Evolutionary conservation across 1,284 basidiomycete genomes (phyloP), one percentile per base, ranked within the genome.

Genomic region (Anthracocystis setariae): DNA sequence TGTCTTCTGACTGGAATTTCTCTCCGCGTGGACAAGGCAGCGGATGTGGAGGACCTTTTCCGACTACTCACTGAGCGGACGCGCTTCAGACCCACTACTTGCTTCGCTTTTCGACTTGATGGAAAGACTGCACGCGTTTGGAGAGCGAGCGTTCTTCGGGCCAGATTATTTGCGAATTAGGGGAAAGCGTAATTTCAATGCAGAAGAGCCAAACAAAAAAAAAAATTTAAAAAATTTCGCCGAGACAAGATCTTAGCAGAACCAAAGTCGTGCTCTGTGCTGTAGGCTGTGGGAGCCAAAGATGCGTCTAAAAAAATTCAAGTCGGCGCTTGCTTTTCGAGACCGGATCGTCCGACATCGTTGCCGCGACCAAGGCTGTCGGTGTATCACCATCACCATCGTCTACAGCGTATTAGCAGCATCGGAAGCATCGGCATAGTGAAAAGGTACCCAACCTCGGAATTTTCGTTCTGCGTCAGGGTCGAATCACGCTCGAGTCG

Each of bases 281-380:
- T 12, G 29, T 29, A 12, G 29, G 12, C 29, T 5, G 12, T 29
- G 29, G 29, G 7, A 29, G 29, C 29, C 29, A 29, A 5, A 29
- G 29, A 12, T 29, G 29, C 29, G 40, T 21, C 25, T 24, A 29
- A 60, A 29, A 60, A 48, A 42, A 46, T 37, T 37, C 38, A 33
- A 50, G 37, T 25, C 25, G 13, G 21, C 18, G n/a, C 29, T 29
- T 29, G 29, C 18, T 24, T 12, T 27, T 17, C 21, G 35, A n/a
- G 23, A 7, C 15, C 43, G 60, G 53, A 51, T 63, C 61, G 54
- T 63, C 61, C 49, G 49, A 63, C 61, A 52, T 44, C 18, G 33
- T 42, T 24, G 7, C 33, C 7, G 35, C 38, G 18, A 15, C 23
- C 13, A 2, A 32, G 17, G 5, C 15, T 29, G 29, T 21, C 7